phyloP scores from a whole-genome alignment of 768 basidiomycete genomes.

The Boletus reticuloceps region DNA sequence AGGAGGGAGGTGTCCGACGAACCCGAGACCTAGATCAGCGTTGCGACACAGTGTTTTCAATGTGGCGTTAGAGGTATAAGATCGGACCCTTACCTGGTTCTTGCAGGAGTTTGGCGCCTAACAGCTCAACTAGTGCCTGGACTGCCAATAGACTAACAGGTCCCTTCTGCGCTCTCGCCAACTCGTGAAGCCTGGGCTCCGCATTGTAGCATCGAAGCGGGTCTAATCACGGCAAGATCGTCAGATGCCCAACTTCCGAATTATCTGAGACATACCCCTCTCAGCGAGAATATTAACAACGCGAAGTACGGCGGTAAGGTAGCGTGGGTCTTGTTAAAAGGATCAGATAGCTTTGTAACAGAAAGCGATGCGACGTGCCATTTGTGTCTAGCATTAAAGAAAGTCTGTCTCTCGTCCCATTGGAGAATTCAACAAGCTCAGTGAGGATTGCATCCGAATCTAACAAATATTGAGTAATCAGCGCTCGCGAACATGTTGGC shows the following conservation, averaged over 20 bases:
- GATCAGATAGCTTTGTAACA: not conserved
- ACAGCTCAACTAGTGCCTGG: slow-evolving; percentile 17
- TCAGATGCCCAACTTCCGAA: not conserved
- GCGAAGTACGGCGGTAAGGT: slow-evolving; percentile 6
- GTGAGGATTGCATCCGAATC: not conserved
- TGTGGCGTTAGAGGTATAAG: not conserved
- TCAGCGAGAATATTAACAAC: slow-evolving; percentile 4
- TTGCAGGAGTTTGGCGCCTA: slow-evolving; percentile 3
- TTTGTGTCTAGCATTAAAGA: slow-evolving; percentile 2
- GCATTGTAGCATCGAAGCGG: not conserved
- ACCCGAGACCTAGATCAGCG: not conserved
- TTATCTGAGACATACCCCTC: not conserved
- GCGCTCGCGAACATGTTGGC: not conserved
- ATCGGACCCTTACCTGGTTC: slow-evolving; percentile 5
- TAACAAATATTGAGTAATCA: not conserved
- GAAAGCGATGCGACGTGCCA: not conserved
- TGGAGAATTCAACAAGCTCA: not conserved
- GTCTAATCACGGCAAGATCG: not conserved
- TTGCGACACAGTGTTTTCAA: not conserved
- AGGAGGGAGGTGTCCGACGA: not conserved
- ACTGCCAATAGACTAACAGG: slow-evolving; percentile 19
- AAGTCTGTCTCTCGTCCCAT: not conserved
- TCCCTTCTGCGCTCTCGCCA: slow-evolving; percentile 1
- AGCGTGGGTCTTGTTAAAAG: not conserved
- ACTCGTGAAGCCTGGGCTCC: slow-evolving; percentile 1